Conservation (phyloP, 73 alveolate genomes). For the Symbiodinium natans region DNA sequence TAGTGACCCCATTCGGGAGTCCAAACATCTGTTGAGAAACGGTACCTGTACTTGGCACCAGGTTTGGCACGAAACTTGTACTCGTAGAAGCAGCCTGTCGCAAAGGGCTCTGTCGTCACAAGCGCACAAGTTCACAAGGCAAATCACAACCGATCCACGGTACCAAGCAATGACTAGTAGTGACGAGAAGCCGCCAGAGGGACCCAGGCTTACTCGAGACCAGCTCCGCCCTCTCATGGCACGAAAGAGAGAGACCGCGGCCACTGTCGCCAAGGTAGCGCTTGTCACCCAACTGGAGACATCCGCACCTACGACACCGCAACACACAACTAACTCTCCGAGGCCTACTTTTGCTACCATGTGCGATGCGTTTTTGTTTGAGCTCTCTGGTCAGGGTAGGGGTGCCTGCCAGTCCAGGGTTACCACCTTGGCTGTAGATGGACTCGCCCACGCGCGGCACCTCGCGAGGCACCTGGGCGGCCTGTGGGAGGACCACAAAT, state of each 20-base stretch:
- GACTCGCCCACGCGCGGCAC: too few relatives aligned
- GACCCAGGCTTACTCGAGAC: constrained; percentile 55
- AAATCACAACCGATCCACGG: background rate
- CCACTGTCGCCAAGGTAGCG: constrained; percentile 75
- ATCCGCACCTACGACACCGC: constrained; percentile 40
- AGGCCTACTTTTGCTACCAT: too few relatives aligned
- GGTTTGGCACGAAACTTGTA: constrained; percentile 90
- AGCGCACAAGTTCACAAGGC: background rate
- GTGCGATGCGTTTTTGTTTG: too few relatives aligned
- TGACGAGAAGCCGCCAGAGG: constrained; percentile 45
- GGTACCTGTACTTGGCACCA: constrained; percentile 85
- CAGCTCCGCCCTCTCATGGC: constrained; percentile 69
- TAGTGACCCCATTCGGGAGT: constrained; percentile 77
- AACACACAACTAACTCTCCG: too few relatives aligned
- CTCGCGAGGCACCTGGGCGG: constrained; percentile 25
- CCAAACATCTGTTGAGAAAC: constrained; percentile 66
- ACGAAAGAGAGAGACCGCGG: constrained; percentile 51
- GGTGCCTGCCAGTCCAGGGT: background rate
- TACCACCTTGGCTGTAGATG: background rate
- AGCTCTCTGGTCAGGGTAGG: too few relatives aligned
- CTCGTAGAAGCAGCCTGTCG: constrained; percentile 1
- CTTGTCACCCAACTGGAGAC: constrained; percentile 37
- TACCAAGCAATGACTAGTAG: background rate
- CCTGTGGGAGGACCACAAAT: constrained; percentile 72
- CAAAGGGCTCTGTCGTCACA: background rate